phyloP scores from a whole-genome alignment of 306 rosid genomes.

The Ormosia emarginata region DNA sequence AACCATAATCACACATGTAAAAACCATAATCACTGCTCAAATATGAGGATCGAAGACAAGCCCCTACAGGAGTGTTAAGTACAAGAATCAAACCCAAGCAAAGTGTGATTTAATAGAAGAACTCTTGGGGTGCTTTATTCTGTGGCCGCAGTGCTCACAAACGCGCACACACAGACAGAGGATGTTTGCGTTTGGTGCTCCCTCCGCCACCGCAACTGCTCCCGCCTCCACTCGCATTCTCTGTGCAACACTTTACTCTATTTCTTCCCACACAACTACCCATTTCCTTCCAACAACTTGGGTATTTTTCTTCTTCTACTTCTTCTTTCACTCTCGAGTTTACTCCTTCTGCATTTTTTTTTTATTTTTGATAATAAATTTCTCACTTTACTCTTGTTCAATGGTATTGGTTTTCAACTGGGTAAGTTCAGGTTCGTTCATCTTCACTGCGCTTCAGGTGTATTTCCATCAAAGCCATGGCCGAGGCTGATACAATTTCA shows the following conservation, averaged over 20 bases:
- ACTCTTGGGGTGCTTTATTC: too few species aligned
- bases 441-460: slow-evolving; percentile 31
- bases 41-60: too few species aligned
- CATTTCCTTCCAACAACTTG: not conserved
- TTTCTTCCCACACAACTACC: not conserved
- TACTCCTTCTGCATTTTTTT: not conserved
- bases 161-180: not conserved
- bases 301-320: slow-evolving; percentile 18
- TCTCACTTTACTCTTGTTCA: not conserved
- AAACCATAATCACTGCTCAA: too few species aligned
- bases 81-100: too few species aligned
- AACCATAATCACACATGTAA: too few species aligned
- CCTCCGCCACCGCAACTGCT: slow-evolving; percentile 19
- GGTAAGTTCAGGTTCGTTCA: slow-evolving; percentile 18
- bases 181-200: slow-evolving; percentile 25
- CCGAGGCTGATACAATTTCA: slow-evolving; percentile 37
- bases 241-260: slow-evolving; percentile 11
- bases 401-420: slow-evolving; percentile 17
- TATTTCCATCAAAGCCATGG: slow-evolving; percentile 59
- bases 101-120: too few species aligned
- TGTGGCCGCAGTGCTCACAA: too few species aligned
- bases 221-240: slow-evolving; percentile 5
- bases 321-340: not conserved
- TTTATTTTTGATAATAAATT: not conserved
- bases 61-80: too few species aligned